Base-by-base conservation (phyloP, 2,329 filamentous ascomycete species). In the Capronia epimyces region DNA sequence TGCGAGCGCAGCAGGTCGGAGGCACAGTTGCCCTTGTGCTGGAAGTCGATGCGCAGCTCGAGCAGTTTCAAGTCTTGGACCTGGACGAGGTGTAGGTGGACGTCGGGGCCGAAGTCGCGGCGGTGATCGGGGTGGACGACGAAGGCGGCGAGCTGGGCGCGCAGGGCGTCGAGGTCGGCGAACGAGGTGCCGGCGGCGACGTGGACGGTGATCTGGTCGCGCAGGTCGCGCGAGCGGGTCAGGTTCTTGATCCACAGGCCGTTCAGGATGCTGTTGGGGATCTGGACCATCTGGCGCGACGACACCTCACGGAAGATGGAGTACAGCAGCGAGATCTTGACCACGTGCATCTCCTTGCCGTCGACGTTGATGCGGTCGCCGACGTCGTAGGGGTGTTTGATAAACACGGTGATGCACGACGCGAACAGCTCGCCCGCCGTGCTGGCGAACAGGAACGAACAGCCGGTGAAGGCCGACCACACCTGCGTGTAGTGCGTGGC, bases 191-290 rank as follows among this genome's bases (percentile, higher is more conserved):
- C 52, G 8, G 59, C 58, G 9, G 51, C 54, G 9, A 67, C 60
- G 15, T 49, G 52, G n/a, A 69, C 45, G 16, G 48, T 60, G 43
- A 67, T 52, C 10, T 62, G 62, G 47, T 69, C 66, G 22, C 65
- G 64, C 62, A 69, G 66, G 3, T 62, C 59, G 53, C 64, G 63
- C 49, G 65, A 67, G 20, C 67, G 60, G 37, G 59, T 61, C 10
- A 68, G 48, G 46, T 70, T 70, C 53, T 69, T 65, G 46, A 70
- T 67, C 64, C 63, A 69, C n/a, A 65, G 55, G 12, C 57, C 62
- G 50, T 66, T 69, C 25, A 66, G 64, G 25, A 66, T 55, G 31
- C 61, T 64, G 54, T 70, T 67, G 4, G 67, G 65, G 41, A 68
- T 66, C 42, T 68, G 65, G 7, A 66, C 50, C 31, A 65, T 60